Percentiles rank a stretch among this genome's conserved stretches.
Evolutionary conservation across 1,139 yeast genomes (phyloP).

Genomic region (Pichia sp.): DNA sequence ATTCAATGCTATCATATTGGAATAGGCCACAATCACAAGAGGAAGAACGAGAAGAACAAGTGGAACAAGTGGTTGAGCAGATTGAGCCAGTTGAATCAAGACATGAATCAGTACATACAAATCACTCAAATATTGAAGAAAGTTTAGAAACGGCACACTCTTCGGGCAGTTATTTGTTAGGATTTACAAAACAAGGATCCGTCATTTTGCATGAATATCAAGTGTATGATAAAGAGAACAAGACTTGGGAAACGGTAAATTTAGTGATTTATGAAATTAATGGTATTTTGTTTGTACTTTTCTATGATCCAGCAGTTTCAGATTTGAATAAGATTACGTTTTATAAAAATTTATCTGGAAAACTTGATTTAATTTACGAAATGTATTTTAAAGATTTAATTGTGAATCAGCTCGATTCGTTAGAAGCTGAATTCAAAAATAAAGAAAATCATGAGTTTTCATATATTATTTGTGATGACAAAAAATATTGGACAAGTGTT

Average conservation of each 20-base stretch:
- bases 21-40: background rate
- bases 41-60: background rate
- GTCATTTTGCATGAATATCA: constrained; percentile 16
- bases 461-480: constrained; percentile 11
- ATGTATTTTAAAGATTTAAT: constrained; percentile 24
- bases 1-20: constrained; percentile 9
- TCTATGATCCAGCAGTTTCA: constrained; percentile 12
- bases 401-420: constrained; percentile 21
- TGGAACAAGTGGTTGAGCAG: background rate
- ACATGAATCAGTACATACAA: constrained; percentile 1
- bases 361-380: constrained; percentile 31
- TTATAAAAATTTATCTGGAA: constrained; percentile 31
- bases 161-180: constrained; percentile 24
- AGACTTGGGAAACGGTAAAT: constrained; percentile 6
- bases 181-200: constrained; percentile 18
- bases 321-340: background rate
- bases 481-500: constrained; percentile 12
- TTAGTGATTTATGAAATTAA: constrained; percentile 26
- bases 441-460: constrained; percentile 2
- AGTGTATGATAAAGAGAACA: constrained; percentile 7
- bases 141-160: constrained; percentile 11
- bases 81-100: background rate
- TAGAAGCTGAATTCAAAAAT: constrained; percentile 14
- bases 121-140: constrained; percentile 9
- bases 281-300: constrained; percentile 24